These are phyloP conservation scores for Trypethelium eluteriae DNA, from an alignment of 495 filamentous ascomycete genomes.

Conservation along the genomic window DNA sequence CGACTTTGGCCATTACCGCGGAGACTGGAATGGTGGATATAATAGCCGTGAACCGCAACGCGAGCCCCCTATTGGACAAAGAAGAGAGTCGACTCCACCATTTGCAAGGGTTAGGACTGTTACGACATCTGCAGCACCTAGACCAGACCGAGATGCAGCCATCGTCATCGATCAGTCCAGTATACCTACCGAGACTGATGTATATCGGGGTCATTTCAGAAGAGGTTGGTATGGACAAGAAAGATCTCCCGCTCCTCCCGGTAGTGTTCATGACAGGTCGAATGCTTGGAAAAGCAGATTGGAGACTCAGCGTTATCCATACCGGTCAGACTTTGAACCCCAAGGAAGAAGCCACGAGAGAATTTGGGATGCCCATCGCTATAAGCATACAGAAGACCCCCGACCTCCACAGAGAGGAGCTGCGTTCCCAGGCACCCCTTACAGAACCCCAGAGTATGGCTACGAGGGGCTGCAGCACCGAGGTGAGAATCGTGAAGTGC, in stretches of 20 bases:
- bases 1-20: not conserved
- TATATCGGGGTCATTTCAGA: not conserved
- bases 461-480: not conserved
- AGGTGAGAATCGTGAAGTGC: not conserved
- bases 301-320: not conserved
- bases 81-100: not conserved
- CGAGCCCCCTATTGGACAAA: not conserved
- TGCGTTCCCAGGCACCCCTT: not conserved
- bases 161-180: not conserved
- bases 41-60: not conserved
- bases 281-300: not conserved
- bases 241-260: not conserved
- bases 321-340: not conserved
- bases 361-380: not conserved
- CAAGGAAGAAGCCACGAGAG: not conserved
- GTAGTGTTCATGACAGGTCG: not conserved
- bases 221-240: not conserved
- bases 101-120: not conserved
- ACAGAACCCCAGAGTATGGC: not conserved
- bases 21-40: not conserved
- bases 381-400: not conserved
- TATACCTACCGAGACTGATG: not conserved
- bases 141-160: not conserved
- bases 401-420: not conserved
- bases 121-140: not conserved